phyloP scores from a whole-genome alignment of 371 early-diverging fungal genomes.

The Rhizopus sp. region DNA sequence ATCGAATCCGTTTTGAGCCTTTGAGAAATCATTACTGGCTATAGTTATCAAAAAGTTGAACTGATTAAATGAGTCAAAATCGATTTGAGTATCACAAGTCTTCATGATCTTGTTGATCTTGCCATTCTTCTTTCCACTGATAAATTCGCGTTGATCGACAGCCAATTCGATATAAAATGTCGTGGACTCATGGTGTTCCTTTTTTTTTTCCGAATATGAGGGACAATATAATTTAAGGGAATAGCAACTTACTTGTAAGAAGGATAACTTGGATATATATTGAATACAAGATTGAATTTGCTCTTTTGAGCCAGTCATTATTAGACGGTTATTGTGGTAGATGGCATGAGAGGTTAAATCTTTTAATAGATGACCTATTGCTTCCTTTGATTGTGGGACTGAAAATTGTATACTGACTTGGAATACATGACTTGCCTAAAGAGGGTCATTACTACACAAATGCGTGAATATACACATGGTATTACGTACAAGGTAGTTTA shows the following conservation, averaged over 20 bases:
- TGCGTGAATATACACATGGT: neutral
- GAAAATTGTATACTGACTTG: conserved; percentile 25
- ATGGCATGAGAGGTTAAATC: conserved; percentile 48
- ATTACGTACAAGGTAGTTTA: conserved; percentile 68
- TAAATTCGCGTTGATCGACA: conserved; percentile 86
- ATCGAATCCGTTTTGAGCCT: conserved; percentile 68
- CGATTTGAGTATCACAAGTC: conserved; percentile 67
- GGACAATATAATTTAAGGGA: neutral
- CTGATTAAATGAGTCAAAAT: conserved; percentile 64
- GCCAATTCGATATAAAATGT: conserved; percentile 70
- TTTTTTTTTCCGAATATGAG: neutral
- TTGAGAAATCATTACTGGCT: conserved; percentile 55
- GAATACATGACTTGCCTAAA: conserved; percentile 32
- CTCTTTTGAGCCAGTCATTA: conserved; percentile 55
- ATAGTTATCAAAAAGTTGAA: conserved; percentile 83
- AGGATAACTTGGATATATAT: conserved; percentile 12
- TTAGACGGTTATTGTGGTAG: conserved; percentile 37
- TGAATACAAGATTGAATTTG: conserved; percentile 50
- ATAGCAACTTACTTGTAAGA: conserved; percentile 17
- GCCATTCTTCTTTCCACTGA: conserved; percentile 94
- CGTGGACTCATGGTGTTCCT: conserved; percentile 26
- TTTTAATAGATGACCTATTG: conserved; percentile 40
- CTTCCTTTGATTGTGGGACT: conserved; percentile 17
- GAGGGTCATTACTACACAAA: neutral
- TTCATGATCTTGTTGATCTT: conserved; percentile 93